Percentiles rank a stretch among this genome's conserved stretches.
These are phyloP conservation scores for Allium sativum DNA, from an alignment of 106 monocot species.

Conservation along the genomic window DNA sequence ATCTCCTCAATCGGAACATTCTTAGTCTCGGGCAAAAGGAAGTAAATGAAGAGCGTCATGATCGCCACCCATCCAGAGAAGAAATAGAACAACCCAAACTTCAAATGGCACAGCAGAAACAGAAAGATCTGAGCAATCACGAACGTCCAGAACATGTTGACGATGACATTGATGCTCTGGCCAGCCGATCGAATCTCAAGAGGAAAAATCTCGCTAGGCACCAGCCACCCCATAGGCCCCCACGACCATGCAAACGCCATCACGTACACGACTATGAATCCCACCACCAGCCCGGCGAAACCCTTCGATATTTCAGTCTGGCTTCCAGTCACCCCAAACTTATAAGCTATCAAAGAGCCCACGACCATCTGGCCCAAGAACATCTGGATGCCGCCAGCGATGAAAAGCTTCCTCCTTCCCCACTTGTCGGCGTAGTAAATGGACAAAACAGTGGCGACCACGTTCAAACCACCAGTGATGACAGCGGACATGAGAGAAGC, in stretches of 20 bases:
- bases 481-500: slow-evolving; percentile 61
- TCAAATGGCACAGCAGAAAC: slow-evolving; percentile 11
- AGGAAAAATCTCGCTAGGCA: slow-evolving; percentile 18
- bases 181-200: slow-evolving; percentile 20
- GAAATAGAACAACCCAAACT: slow-evolving; percentile 13
- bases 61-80: slow-evolving; percentile 9
- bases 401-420: slow-evolving; percentile 51
- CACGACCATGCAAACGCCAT: slow-evolving; percentile 27
- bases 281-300: slow-evolving; percentile 6
- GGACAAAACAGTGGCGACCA: slow-evolving; percentile 48
- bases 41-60: slow-evolving; percentile 3
- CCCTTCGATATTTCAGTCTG: not conserved
- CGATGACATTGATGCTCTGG: slow-evolving; percentile 12
- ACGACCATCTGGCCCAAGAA: slow-evolving; percentile 34
- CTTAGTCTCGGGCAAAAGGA: slow-evolving; percentile 13
- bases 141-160: slow-evolving; percentile 13
- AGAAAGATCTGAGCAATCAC: slow-evolving; percentile 10
- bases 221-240: slow-evolving; percentile 19
- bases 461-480: slow-evolving; percentile 62
- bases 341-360: not conserved
- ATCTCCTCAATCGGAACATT: slow-evolving; percentile 15
- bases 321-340: slow-evolving; percentile 8
- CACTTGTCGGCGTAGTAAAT: slow-evolving; percentile 40
- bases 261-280: slow-evolving; percentile 17
- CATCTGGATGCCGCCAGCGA: slow-evolving; percentile 66